Evolutionary conservation across 441 rosid genomes (phyloP).

Genomic region (Arabidopsis hybrid): DNA sequence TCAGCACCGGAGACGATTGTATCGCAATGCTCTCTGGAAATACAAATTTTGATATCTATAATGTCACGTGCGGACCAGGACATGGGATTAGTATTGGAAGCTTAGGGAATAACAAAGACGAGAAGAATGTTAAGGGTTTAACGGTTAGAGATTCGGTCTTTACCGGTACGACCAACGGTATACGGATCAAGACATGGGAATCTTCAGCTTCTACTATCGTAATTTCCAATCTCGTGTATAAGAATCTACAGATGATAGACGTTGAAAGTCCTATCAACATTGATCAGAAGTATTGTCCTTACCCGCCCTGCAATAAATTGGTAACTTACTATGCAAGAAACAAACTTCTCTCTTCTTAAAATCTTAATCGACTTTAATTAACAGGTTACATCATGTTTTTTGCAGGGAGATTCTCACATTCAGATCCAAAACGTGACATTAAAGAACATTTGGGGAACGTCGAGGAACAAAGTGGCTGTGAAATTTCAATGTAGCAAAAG

Average conservation of each 20-base stretch:
- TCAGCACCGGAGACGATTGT: slow-evolving; percentile 37
- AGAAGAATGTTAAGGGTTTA: slow-evolving; percentile 11
- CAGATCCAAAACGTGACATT: slow-evolving; percentile 26
- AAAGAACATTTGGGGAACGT: slow-evolving; percentile 30
- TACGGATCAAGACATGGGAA: slow-evolving; percentile 33
- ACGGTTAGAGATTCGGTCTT: slow-evolving; percentile 13
- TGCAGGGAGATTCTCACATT: slow-evolving; percentile 21
- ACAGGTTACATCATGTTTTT: not conserved
- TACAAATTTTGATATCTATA: slow-evolving; percentile 12
- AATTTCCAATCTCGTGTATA: not conserved
- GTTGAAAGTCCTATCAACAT: slow-evolving; percentile 19
- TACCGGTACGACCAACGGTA: slow-evolving; percentile 14
- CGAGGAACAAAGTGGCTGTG: slow-evolving; percentile 23
- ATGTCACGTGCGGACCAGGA: slow-evolving; percentile 31
- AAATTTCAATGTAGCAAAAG: slow-evolving; percentile 21
- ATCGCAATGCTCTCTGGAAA: slow-evolving; percentile 32
- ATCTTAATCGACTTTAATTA: not conserved
- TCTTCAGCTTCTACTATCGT: not conserved
- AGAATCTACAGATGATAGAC: slow-evolving; percentile 28
- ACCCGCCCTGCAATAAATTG: slow-evolving; percentile 10
- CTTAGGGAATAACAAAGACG: not conserved
- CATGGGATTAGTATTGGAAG: slow-evolving; percentile 36
- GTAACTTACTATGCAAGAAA: slow-evolving; percentile 14
- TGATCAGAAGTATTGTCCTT: slow-evolving; percentile 28
- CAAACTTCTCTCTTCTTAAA: not conserved